Base-by-base conservation (phyloP, 2,329 filamentous ascomycete genomes). In the Dendrostoma leiphaemia region DNA sequence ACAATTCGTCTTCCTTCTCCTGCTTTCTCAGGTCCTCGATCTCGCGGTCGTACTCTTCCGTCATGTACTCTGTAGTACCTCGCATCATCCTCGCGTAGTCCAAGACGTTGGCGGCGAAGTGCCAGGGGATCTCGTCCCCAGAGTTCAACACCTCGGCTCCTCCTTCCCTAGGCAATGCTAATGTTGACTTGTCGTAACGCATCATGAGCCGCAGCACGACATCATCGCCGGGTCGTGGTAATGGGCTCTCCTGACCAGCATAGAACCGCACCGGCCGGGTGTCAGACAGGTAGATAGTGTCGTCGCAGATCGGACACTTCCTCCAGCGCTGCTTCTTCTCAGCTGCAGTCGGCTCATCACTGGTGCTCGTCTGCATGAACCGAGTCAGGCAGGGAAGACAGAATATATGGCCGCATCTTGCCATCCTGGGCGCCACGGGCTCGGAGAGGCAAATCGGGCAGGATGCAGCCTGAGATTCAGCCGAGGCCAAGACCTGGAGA, bases 81-180 rank as follows among this genome's bases (percentile, higher is more conserved):
- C 93, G 96, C 90, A 99, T 96, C 52, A 97, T 88, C 35, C 92
- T 85, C 15, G 92, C 91, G 70, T 97, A 99, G 67, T 99, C 94
- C 67, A 95, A 81, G 32, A 96, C 91, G 64, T 96, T 95, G 9
- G 91, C 91, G 6, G 90, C 91, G 71, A 94, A 91, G 69, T 95
- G 91, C 94, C 94, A 99, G 0, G 94, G 94, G 32, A 97, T 84
- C 64, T 92, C 88, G 48, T 93, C 85, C 8, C 82, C 83, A 19
- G 83, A 79, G 28, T 81, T 80, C 26, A 91, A 76, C 3, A 83
- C 79, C 60, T 94, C 89, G 3, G 84, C 84, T 4, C 80, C 80
- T 3, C 88, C 86, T 68, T 97, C 93, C 60, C 88, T 83, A 10
- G 94, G 94, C 60, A 99, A 78, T 3, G 93, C 93, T 56, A 97